These are phyloP conservation scores for Silene conica DNA, from an alignment of 148 eudicot species.

Conservation along the genomic window DNA sequence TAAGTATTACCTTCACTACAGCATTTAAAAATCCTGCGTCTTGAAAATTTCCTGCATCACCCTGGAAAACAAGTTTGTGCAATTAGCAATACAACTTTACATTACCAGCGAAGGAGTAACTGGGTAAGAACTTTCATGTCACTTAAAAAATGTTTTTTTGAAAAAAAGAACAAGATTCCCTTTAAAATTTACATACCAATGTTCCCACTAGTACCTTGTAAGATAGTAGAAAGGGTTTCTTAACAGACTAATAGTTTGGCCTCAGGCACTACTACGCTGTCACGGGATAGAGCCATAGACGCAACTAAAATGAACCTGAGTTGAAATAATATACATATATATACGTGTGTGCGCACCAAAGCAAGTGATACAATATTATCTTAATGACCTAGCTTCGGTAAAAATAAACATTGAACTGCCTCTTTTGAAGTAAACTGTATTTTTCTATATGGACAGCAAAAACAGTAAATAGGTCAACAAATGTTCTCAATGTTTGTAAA, in stretches of 20 bases:
- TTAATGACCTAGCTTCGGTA: neutral
- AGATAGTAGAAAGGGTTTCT: neutral
- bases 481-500: neutral
- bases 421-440: neutral
- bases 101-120: neutral
- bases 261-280: neutral
- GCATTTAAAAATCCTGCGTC: conserved; percentile 75
- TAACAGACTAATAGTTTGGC: neutral
- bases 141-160: neutral
- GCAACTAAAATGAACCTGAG: neutral
- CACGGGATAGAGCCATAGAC: neutral
- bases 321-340: neutral
- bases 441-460: neutral
- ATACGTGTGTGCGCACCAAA: neutral
- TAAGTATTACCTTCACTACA: conserved; percentile 72
- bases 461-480: neutral
- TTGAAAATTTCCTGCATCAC: conserved; percentile 63
- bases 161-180: neutral
- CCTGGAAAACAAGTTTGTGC: conserved; percentile 41
- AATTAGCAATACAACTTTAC: neutral
- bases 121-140: neutral
- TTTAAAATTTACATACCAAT: neutral
- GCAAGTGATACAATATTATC: neutral
- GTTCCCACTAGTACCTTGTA: neutral
- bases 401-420: neutral